Percentiles rank a stretch among this genome's conserved stretches.
Evolutionary conservation across 345 rosid species (phyloP).

Genomic region (Hibiscus tridactylites): DNA sequence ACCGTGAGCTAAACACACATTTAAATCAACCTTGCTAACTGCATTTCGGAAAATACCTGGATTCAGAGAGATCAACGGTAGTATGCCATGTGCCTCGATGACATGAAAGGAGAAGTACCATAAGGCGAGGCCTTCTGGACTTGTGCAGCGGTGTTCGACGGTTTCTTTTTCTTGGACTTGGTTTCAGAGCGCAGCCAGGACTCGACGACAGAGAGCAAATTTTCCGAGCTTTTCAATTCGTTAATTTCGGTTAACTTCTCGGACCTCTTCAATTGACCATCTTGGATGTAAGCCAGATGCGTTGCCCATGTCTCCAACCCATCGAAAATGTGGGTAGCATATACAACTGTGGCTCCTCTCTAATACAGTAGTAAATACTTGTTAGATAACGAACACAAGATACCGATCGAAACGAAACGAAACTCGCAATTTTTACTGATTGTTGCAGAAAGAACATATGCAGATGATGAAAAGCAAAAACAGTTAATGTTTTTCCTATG

Average conservation of each 20-base stretch:
- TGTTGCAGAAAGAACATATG: not conserved
- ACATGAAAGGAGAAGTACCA: conserved; percentile 56
- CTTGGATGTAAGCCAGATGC: conserved; percentile 78
- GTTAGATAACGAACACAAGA: not conserved
- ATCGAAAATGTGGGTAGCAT: conserved; percentile 88
- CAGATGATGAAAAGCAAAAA: not conserved
- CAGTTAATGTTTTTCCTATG: not conserved
- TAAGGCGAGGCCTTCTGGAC: conserved; percentile 35
- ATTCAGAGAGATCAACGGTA: conserved; percentile 41
- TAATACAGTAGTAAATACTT: conserved; percentile 7
- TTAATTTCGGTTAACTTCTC: conserved; percentile 42
- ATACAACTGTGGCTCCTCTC: conserved; percentile 88
- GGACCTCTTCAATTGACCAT: conserved; percentile 58
- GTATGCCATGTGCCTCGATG: conserved; percentile 91
- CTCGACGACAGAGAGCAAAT: conserved; percentile 82
- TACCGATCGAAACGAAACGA: not conserved
- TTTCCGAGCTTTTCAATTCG: conserved; percentile 57
- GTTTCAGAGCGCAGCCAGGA: conserved; percentile 80
- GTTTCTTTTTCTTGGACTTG: conserved; percentile 48
- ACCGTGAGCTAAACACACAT: not conserved
- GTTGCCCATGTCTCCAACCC: conserved; percentile 93
- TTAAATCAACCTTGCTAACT: not conserved
- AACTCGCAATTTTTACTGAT: not conserved
- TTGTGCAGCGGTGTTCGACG: conserved; percentile 26
- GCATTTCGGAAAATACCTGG: not conserved